Percentiles rank a stretch among this genome's conserved stretches.
Conservation (phyloP, 257 asterid species). For the Jacaranda mimosifolia region DNA sequence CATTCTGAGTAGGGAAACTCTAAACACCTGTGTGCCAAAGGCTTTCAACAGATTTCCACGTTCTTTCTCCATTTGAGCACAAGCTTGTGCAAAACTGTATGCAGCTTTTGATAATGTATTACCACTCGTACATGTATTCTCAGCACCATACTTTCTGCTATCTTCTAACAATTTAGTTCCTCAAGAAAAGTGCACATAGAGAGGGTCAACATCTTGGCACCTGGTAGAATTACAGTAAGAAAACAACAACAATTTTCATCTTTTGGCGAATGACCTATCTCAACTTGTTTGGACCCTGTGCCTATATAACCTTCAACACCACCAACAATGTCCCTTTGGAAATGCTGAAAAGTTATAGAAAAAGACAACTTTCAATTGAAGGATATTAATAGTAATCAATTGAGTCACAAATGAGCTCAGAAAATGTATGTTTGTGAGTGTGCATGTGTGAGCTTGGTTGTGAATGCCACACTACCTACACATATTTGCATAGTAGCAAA, state of each 20-base stretch:
- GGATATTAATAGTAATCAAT: not conserved
- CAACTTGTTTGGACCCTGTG: slow-evolving; percentile 94
- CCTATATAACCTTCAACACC: slow-evolving; percentile 98
- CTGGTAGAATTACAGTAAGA: not conserved
- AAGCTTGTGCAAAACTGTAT: slow-evolving; percentile 77
- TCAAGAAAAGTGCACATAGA: slow-evolving; percentile 34
- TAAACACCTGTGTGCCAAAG: slow-evolving; percentile 92
- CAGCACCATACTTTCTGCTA: slow-evolving; percentile 91
- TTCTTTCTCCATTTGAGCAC: slow-evolving; percentile 98
- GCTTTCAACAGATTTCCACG: slow-evolving; percentile 97
- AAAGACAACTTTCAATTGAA: slow-evolving; percentile 27
- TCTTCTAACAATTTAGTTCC: slow-evolving; percentile 94
- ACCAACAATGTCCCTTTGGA: slow-evolving; percentile 97
- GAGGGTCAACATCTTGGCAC: slow-evolving; percentile 34
- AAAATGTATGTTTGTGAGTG: not conserved
- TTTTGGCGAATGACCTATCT: slow-evolving; percentile 69
- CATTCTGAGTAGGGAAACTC: slow-evolving; percentile 26
- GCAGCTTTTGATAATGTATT: slow-evolving; percentile 95
- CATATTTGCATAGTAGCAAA: not conserved
- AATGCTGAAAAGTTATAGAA: slow-evolving; percentile 76
- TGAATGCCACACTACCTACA: not conserved
- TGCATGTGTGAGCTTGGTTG: not conserved
- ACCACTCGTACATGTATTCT: slow-evolving; percentile 96
- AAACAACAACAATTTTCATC: slow-evolving; percentile 9
- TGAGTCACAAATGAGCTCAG: not conserved